Evolutionary conservation across 2,329 filamentous ascomycete genomes (phyloP).

Genomic region (Beauveria sp.): DNA sequence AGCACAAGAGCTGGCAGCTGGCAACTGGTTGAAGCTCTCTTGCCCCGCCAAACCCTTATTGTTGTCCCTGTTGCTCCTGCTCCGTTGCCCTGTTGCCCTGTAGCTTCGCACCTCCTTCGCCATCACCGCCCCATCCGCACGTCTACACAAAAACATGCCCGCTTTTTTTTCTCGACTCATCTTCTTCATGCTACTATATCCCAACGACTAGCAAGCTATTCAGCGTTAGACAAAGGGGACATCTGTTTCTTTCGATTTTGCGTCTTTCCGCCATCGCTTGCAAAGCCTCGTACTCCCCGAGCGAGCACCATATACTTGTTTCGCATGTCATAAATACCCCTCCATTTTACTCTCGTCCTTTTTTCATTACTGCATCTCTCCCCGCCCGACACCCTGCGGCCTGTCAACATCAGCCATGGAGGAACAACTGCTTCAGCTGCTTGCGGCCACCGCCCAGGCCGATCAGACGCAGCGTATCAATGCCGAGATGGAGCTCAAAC

Average conservation of each 20-base stretch:
- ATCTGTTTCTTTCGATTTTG: not conserved
- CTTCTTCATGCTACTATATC: not conserved
- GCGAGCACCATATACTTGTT: not conserved
- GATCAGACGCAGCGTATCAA: conserved; percentile 71
- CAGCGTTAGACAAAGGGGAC: not conserved
- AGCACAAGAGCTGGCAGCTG: not conserved
- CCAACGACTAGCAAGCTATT: not conserved
- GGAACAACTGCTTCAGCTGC: conserved; percentile 81
- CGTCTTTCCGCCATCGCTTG: not conserved
- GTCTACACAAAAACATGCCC: conserved; percentile 2
- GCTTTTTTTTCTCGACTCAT: conserved; percentile 6
- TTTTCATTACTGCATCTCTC: not conserved
- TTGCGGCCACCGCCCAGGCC: conserved; percentile 76
- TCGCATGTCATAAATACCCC: conserved; percentile 8
- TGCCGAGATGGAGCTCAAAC: conserved; percentile 76
- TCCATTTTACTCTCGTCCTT: not conserved
- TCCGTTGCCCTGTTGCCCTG: too few species aligned
- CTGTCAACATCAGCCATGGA: conserved; percentile 55
- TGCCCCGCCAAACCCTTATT: not conserved
- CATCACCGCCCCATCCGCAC: conserved; percentile 11
- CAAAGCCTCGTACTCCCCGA: not conserved
- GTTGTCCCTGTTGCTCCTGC: not conserved
- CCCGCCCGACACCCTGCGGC: not conserved
- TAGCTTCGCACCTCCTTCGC: not conserved
- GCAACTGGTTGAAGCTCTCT: not conserved